These are phyloP conservation scores for Aspergillus heteromorphus DNA, from an alignment of 495 filamentous ascomycete genomes.

Conservation along the genomic window DNA sequence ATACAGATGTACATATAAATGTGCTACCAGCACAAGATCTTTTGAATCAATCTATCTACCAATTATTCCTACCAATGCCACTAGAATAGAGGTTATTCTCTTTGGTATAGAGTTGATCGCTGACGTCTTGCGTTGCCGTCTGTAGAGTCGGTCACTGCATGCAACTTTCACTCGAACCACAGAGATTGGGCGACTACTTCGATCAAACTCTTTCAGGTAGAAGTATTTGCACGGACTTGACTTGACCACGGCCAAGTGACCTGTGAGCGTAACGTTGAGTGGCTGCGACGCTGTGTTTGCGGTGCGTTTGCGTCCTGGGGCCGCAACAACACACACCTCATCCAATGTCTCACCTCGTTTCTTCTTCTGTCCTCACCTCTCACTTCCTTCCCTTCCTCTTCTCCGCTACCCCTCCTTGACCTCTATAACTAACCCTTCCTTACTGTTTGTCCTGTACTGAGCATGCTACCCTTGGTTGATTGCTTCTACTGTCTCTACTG, in stretches of 20 bases:
- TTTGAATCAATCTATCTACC: no score
- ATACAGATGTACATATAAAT: not conserved
- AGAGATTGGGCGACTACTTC: no score
- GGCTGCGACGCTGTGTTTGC: not conserved
- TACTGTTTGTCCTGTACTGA: not conserved
- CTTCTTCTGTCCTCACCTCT: not conserved
- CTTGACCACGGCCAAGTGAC: no score
- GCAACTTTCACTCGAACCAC: not conserved
- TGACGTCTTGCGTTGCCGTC: no score
- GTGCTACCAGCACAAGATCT: not conserved
- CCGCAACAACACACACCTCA: conserved; percentile 10
- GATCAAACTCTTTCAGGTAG: no score
- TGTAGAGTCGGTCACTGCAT: no score
- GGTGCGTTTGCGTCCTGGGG: conserved; percentile 7
- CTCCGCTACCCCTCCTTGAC: not conserved
- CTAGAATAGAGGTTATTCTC: no score
- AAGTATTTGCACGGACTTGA: no score
- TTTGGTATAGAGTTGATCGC: no score
- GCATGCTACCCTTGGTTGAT: not conserved
- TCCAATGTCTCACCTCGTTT: conserved; percentile 1
- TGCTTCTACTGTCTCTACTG: no score
- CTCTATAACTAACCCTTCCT: not conserved
- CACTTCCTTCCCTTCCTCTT: not conserved
- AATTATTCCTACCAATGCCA: no score
- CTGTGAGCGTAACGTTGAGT: not conserved